A percentile compares a stretch with the other conserved stretches of the same genome.
Conservation (phyloP, 106 monocot genomes). For the Phalaenopsis aphrodite region DNA sequence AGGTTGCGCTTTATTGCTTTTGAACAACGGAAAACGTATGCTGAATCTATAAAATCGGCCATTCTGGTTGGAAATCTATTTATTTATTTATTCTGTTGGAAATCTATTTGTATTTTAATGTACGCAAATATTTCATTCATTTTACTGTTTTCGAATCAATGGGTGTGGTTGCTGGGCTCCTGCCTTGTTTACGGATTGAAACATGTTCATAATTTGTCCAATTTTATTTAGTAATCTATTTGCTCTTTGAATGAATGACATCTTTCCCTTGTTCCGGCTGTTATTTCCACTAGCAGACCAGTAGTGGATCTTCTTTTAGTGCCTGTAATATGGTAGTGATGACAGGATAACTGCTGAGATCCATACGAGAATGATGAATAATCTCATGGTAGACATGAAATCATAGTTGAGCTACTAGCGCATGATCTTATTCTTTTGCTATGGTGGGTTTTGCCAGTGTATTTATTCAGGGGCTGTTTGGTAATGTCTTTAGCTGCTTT, state of each 20-base stretch:
- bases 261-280: background rate
- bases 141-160: background rate
- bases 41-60: background rate
- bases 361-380: background rate
- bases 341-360: background rate
- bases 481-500: too few species aligned
- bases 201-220: background rate
- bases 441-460: background rate
- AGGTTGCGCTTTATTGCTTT: conserved; percentile 32
- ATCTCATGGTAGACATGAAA: background rate
- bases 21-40: background rate
- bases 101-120: background rate
- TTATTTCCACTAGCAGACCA: background rate
- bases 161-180: background rate
- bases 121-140: background rate
- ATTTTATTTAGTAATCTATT: background rate
- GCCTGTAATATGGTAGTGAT: background rate
- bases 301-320: background rate
- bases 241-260: background rate
- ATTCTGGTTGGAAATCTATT: background rate
- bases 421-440: too few species aligned
- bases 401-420: background rate
- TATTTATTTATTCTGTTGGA: background rate
- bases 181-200: background rate
- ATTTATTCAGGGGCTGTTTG: too few species aligned